Evolutionary conservation across 768 basidiomycete species (phyloP), one percentile per base, ranked within the genome.

Genomic region (Kwoniella dendrophila): DNA sequence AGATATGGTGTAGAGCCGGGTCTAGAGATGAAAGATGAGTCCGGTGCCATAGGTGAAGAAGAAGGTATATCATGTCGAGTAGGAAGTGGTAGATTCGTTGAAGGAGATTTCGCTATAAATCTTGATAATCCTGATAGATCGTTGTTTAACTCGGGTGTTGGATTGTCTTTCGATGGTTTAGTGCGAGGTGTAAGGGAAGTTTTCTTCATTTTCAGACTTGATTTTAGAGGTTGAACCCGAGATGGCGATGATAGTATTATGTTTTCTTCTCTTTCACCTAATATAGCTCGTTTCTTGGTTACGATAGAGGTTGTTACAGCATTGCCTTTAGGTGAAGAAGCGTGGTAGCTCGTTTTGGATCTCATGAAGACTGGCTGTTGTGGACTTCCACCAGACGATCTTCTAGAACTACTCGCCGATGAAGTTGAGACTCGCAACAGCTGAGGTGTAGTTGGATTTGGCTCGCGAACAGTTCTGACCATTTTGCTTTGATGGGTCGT

Each of bases 261-360:
- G 40, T 64, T 63, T 22, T 68, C 67, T 12, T 24, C 22, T 36
- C 57, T 56, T 41, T 68, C 67, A 6, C 67, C 67, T 45, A 67
- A 27, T 20, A 63, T 51, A 14, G 56, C 38, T 51, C 61, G 32
- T 48, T 27, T 55, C 47, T 59, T 56, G n/a, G 43, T 5, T n/a
- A n/a, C n/a, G n/a, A n/a, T n/a, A n/a, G n/a, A n/a, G 27, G 43
- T 26, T 16, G 33, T 12, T 36, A 24, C 36, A 18, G 29, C n/a
- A 22, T 26, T 50, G 8, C 12, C 18, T 24, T 48, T 50, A 18
- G 48, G 34, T 40, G 29, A 45, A 30, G 29, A 55, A 58, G 30
- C 27, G 49, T 6, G 34, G 36, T 47, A 40, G 4, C 54, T 26
- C 12, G 61, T n/a, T 14, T 57, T 51, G 38, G 14, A 52, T 24